Percentiles rank a stretch among this genome's conserved stretches.
Conservation (phyloP, 495 filamentous ascomycete species). For the Aspergillus carlsbadensis region DNA sequence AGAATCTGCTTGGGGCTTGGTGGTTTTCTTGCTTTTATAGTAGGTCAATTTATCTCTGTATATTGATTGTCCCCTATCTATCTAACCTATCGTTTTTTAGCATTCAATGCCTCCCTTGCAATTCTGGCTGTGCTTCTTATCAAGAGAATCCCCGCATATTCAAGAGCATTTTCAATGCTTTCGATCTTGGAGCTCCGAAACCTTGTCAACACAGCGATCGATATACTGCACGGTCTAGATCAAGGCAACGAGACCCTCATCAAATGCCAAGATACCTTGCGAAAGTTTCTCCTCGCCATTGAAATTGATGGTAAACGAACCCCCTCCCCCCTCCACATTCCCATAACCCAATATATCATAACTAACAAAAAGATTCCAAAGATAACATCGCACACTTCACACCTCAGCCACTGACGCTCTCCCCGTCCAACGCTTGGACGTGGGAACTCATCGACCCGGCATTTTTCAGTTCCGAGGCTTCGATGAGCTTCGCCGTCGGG, state of each 20-base stretch:
- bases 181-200: background rate
- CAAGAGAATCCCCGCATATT: background rate
- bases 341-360: no score
- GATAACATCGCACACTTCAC: no score
- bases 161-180: background rate
- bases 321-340: no score
- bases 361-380: no score
- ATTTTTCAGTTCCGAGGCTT: no score
- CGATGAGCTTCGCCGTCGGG: no score
- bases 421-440: no score
- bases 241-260: background rate
- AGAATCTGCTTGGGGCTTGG: slow-evolving; percentile 4
- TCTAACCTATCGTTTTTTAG: background rate
- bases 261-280: background rate
- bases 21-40: slow-evolving; percentile 11
- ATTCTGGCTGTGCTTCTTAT: background rate
- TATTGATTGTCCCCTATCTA: background rate
- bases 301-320: no score
- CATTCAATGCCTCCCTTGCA: background rate
- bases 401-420: no score
- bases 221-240: background rate
- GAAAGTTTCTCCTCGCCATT: background rate
- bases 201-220: background rate
- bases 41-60: background rate
- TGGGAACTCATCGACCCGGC: no score